Evolutionary conservation across 345 rosid genomes (phyloP).

Genomic region (Arabis alpina): DNA sequence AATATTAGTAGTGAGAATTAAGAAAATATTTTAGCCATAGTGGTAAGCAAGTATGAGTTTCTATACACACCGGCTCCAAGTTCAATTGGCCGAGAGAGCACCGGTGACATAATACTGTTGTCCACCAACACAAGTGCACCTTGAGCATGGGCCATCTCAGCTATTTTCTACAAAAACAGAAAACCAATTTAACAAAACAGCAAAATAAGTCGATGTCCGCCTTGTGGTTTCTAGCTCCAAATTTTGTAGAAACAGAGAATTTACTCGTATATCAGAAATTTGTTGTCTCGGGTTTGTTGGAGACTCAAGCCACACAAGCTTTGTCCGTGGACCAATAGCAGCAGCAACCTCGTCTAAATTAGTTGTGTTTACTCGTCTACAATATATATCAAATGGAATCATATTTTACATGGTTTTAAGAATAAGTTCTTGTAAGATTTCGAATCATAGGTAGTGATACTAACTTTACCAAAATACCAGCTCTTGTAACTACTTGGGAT

Average conservation of each 20-base stretch:
- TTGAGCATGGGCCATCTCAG: conserved; percentile 75
- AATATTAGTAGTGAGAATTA: conserved; percentile 28
- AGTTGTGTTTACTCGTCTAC: conserved; percentile 82
- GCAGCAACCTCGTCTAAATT: conserved; percentile 74
- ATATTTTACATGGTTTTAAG: conserved; percentile 17
- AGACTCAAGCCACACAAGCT: conserved; percentile 93
- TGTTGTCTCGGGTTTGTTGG: conserved; percentile 90
- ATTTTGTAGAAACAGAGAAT: neutral
- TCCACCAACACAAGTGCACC: conserved; percentile 90
- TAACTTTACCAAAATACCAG: conserved; percentile 80
- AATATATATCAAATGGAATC: conserved; percentile 35
- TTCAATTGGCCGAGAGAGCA: conserved; percentile 80
- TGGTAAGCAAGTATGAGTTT: neutral
- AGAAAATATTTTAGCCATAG: neutral
- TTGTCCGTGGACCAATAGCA: conserved; percentile 74
- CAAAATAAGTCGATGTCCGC: neutral
- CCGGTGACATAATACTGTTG: conserved; percentile 95
- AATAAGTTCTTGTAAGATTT: neutral
- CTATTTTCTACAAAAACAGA: conserved; percentile 62
- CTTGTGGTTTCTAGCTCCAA: conserved; percentile 3
- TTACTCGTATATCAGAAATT: conserved; percentile 81
- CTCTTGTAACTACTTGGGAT: conserved; percentile 81
- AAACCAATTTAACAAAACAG: neutral
- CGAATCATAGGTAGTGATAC: conserved; percentile 38
- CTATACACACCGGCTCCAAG: conserved; percentile 83